Conservation (phyloP, 805 yeast genomes). For the Pichia scutulata region DNA sequence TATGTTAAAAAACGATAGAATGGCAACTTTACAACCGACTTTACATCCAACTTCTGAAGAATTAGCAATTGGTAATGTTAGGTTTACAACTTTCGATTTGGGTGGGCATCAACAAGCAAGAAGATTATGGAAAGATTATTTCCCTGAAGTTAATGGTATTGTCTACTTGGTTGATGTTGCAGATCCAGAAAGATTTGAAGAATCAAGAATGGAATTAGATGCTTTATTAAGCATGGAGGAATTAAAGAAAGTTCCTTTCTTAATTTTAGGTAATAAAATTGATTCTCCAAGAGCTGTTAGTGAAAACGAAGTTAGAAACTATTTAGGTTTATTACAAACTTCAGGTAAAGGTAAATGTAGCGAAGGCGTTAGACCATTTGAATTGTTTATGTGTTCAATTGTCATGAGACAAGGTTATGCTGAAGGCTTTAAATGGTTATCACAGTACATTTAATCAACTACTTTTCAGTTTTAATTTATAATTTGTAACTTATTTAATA, state of each 20-base stretch:
- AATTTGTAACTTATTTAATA: neutral
- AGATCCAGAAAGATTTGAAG: constrained; percentile 90
- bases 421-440: constrained; percentile 97
- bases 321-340: constrained; percentile 78
- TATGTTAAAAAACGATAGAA: constrained; percentile 87
- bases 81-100: constrained; percentile 95
- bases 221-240: constrained; percentile 91
- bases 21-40: constrained; percentile 96
- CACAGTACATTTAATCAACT: constrained; percentile 69
- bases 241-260: constrained; percentile 80
- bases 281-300: constrained; percentile 91
- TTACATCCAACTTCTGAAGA: constrained; percentile 99
- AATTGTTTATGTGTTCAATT: constrained; percentile 94
- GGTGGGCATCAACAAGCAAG: constrained; percentile 99
- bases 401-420: constrained; percentile 99
- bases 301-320: constrained; percentile 88
- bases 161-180: constrained; percentile 96
- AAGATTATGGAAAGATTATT: constrained; percentile 98
- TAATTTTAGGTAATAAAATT: constrained; percentile 92
- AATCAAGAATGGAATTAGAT: constrained; percentile 91
- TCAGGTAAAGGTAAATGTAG: constrained; percentile 77
- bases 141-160: constrained; percentile 98
- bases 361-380: constrained; percentile 80
- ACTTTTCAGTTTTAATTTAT: neutral
- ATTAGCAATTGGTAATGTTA: constrained; percentile 89